Evolutionary conservation across 164 flowering plant genomes (phyloP), one percentile per base, ranked within the genome.

Genomic region (Stephania japonica): DNA sequence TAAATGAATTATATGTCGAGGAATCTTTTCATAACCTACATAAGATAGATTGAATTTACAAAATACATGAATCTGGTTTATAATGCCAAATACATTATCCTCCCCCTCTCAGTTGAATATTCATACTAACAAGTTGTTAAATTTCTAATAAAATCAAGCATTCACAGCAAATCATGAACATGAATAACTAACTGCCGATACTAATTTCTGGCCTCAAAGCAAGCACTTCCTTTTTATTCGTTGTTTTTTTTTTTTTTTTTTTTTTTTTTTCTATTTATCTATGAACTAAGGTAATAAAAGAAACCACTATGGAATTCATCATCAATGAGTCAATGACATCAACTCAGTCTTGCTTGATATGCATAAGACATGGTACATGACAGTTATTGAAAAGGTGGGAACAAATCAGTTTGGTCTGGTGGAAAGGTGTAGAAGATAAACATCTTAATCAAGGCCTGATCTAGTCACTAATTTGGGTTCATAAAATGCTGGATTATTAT

Each of bases 351-450:
- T 56, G 7, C 63, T 56, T 56, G 63, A 56, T 16, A 6, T 56
- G 63, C n/a, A 18, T 56, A 19, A 19, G n/a, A 18, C 63, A 56
- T 19, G 63, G n/a, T n/a, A 56, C 63, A 56, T 56, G 7, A 56
- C 19, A 56, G 18, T 56, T 14, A n/a, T 56, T 19, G n/a, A 56
- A 56, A 56, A 56, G 19, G 21, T 56, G 18, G 63, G n/a, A 56
- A 19, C 63, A 56, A 56, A 56, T 56, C 63, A 56, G n/a, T 56
- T 56, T 56, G 63, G 63, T 56, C 63, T 56, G 63, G 18, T 56
- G 50, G 50, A 44, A 44, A 44, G 50, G 50, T 8, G 50, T 44
- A 44, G 50, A 44, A 44, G 12, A 44, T 8, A 44, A 44, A 44
- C 50, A 44, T 44, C 50, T 44, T 44, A 44, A 44, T 44, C 50